A percentile compares a stretch with the other conserved stretches of the same genome.
Conservation (phyloP, 306 rosid species). For the Gynostemma pentaphyllum region DNA sequence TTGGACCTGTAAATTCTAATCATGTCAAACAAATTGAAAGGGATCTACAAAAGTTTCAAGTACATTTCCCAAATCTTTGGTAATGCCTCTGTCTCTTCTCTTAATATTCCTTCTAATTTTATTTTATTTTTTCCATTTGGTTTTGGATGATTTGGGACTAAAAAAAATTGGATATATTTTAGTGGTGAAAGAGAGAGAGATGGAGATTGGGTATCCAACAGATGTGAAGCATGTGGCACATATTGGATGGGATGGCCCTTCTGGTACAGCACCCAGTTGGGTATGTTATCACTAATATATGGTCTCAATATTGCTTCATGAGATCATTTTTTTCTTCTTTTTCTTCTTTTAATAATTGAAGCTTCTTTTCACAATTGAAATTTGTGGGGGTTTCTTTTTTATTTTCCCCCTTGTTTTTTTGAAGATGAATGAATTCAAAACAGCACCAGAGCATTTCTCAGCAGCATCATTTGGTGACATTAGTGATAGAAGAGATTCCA, state of each 20-base stretch:
- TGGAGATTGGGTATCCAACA: conserved; percentile 16
- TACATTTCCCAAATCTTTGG: conserved; percentile 45
- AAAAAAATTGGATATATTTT: background rate
- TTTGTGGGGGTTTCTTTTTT: background rate
- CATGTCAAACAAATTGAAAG: conserved; percentile 57
- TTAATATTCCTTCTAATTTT: background rate
- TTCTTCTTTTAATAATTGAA: background rate
- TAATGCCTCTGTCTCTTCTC: conserved; percentile 9
- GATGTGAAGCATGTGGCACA: conserved; percentile 21
- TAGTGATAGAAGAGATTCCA: conserved; percentile 46
- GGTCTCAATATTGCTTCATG: background rate
- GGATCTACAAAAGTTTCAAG: conserved; percentile 33
- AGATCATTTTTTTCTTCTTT: background rate
- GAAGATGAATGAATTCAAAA: conserved; percentile 74
- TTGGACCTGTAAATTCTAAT: conserved; percentile 18
- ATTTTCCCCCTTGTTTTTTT: background rate
- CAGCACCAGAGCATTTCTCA: conserved; percentile 21
- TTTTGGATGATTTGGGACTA: background rate
- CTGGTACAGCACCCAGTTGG: conserved; percentile 16
- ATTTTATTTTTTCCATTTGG: background rate
- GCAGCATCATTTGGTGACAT: conserved; percentile 33
- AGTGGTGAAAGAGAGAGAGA: conserved; percentile 18
- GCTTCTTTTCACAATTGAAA: background rate
- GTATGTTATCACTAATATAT: conserved; percentile 4
- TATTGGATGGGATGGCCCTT: conserved; percentile 19